Conservation (phyloP, 1,284 basidiomycete species). For the Sanghuangporus baumii region DNA sequence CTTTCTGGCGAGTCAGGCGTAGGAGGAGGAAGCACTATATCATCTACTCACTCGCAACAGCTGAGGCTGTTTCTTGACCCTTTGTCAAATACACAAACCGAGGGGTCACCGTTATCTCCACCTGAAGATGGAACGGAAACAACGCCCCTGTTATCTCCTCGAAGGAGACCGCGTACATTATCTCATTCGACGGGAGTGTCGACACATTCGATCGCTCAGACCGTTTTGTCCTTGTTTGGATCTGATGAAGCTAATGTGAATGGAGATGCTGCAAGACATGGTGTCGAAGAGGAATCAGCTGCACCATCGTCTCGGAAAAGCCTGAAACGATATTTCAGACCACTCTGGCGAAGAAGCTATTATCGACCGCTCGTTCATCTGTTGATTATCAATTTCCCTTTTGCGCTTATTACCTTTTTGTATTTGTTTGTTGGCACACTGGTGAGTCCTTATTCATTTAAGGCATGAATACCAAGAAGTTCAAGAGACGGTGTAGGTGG, state of each 20-base stretch:
- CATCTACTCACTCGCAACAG: constrained; percentile 26
- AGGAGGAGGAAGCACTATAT: background rate
- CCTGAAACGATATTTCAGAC: constrained; percentile 58
- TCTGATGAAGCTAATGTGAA: constrained; percentile 34
- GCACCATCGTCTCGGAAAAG: constrained; percentile 21
- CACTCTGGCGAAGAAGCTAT: constrained; percentile 47
- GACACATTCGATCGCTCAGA: constrained; percentile 61
- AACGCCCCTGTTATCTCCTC: constrained; percentile 36
- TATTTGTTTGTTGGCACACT: constrained; percentile 74
- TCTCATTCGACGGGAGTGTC: constrained; percentile 48
- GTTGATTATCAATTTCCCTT: constrained; percentile 68
- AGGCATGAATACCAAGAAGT: background rate
- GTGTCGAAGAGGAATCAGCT: constrained; percentile 18
- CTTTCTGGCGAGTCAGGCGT: constrained; percentile 19
- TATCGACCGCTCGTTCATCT: constrained; percentile 63
- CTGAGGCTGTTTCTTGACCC: constrained; percentile 25
- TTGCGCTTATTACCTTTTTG: constrained; percentile 63
- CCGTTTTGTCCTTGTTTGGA: constrained; percentile 55
- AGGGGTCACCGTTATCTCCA: constrained; percentile 14
- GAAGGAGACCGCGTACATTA: constrained; percentile 40
- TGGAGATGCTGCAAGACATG: constrained; percentile 13
- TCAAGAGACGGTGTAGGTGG: constrained; percentile 41
- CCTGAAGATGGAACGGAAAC: constrained; percentile 30
- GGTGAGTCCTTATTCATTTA: constrained; percentile 36
- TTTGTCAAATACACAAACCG: constrained; percentile 18